A percentile compares a stretch with the other conserved stretches of the same genome.
Evolutionary conservation across 1,284 basidiomycete species (phyloP).

Genomic region (Meira nashicola): DNA sequence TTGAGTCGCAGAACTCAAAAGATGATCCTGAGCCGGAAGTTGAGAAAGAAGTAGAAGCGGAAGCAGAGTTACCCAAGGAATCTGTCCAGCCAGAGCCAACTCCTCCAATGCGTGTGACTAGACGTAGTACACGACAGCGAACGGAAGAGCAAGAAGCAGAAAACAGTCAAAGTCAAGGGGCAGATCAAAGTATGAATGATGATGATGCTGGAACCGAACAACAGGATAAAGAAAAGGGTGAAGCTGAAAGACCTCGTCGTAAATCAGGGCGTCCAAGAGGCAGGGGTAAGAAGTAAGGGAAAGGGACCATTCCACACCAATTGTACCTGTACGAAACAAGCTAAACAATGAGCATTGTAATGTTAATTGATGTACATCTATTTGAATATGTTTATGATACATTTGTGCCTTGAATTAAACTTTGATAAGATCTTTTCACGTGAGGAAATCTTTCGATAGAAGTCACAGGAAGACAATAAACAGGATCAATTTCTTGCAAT

Average conservation of each 20-base stretch:
- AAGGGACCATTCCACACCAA: background rate
- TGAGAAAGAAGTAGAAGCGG: background rate
- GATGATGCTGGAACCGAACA: background rate
- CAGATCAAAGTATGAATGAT: background rate
- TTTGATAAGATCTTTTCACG: background rate
- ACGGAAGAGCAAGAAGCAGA: background rate
- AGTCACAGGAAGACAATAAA: slow-evolving; percentile 8
- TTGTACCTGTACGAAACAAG: too few relatives aligned
- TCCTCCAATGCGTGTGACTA: background rate
- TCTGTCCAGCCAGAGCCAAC: background rate
- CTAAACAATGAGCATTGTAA: too few relatives aligned
- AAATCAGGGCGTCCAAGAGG: background rate
- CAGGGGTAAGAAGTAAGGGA: background rate
- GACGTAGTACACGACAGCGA: background rate
- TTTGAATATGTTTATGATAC: too few relatives aligned
- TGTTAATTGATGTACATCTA: too few relatives aligned
- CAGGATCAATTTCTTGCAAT: slow-evolving; percentile 2
- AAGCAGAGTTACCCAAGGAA: background rate
- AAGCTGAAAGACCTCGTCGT: background rate
- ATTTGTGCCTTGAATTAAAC: background rate
- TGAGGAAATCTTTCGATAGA: background rate
- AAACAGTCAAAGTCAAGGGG: background rate
- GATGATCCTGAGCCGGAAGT: background rate
- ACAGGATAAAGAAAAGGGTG: background rate
- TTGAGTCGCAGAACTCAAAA: background rate